These are phyloP conservation scores for Atkinsonella hypoxylon DNA, from an alignment of 2,329 filamentous ascomycete species.

Conservation along the genomic window DNA sequence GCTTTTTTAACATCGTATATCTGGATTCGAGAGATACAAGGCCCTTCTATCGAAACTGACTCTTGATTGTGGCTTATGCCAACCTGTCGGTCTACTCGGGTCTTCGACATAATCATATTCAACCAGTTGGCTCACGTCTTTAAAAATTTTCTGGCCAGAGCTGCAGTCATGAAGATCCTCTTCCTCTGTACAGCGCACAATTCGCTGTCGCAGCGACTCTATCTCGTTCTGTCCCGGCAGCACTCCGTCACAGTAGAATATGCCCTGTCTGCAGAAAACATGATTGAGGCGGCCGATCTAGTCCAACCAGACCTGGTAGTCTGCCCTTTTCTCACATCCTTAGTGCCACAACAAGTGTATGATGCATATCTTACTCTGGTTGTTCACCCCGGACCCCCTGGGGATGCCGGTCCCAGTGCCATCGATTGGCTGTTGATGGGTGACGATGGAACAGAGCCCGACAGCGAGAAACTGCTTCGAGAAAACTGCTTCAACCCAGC, in stretches of 20 bases:
- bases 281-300: constrained; percentile 26
- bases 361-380: constrained; percentile 26
- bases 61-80: background rate
- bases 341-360: constrained; percentile 25
- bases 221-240: constrained; percentile 20
- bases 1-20: background rate
- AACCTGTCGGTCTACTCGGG: background rate
- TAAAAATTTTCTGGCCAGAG: background rate
- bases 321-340: constrained; percentile 28
- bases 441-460: constrained; percentile 24
- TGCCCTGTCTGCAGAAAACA: constrained; percentile 19
- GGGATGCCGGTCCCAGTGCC: constrained; percentile 28
- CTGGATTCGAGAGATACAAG: background rate
- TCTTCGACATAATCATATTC: background rate
- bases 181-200: constrained; percentile 34
- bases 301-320: constrained; percentile 27
- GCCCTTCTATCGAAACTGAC: background rate
- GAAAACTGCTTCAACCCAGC: constrained; percentile 13
- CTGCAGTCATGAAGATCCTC: constrained; percentile 24
- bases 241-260: constrained; percentile 29
- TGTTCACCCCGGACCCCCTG: constrained; percentile 28
- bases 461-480: constrained; percentile 17
- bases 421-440: constrained; percentile 31
- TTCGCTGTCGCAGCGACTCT: constrained; percentile 28
- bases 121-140: background rate